These are phyloP conservation scores for Candida multigemmis DNA, from an alignment of 805 yeast genomes.

Conservation along the genomic window DNA sequence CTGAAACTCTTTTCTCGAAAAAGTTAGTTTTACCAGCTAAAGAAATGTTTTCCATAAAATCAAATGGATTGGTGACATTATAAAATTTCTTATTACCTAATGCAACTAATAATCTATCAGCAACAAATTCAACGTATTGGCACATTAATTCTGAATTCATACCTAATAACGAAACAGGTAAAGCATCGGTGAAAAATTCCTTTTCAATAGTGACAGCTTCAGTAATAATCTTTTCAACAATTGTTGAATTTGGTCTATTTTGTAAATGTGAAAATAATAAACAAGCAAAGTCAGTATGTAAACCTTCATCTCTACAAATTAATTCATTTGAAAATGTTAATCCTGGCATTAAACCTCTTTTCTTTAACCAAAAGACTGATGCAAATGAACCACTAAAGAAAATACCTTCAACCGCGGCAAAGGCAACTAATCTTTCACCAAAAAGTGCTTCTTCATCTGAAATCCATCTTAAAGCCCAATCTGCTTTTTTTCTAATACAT, in stretches of 20 bases:
- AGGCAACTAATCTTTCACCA: conserved; percentile 94
- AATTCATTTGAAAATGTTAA: conserved; percentile 95
- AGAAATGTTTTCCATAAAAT: conserved; percentile 97
- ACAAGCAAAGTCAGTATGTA: conserved; percentile 98
- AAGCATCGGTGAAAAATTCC: conserved; percentile 89
- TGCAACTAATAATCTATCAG: conserved; percentile 88
- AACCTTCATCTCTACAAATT: conserved; percentile 97
- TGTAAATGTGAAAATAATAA: conserved; percentile 85
- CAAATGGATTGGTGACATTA: conserved; percentile 90
- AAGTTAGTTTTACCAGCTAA: conserved; percentile 98
- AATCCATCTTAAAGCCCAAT: conserved; percentile 99
- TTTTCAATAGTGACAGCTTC: conserved; percentile 95
- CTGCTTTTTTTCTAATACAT: conserved; percentile 93
- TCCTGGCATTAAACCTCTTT: conserved; percentile 99
- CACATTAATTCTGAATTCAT: conserved; percentile 93
- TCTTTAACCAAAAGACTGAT: conserved; percentile 96
- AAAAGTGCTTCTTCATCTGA: conserved; percentile 78
- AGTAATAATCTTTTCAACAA: conserved; percentile 78
- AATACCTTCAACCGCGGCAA: conserved; percentile 98
- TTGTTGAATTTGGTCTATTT: conserved; percentile 73
- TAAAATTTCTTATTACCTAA: conserved; percentile 85
- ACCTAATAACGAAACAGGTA: conserved; percentile 88
- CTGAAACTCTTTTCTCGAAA: conserved; percentile 98
- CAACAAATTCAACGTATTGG: conserved; percentile 96
- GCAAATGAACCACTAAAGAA: conserved; percentile 98